These are phyloP conservation scores for Diaporthe citri DNA, from an alignment of 2,329 filamentous ascomycete species.

Conservation along the genomic window DNA sequence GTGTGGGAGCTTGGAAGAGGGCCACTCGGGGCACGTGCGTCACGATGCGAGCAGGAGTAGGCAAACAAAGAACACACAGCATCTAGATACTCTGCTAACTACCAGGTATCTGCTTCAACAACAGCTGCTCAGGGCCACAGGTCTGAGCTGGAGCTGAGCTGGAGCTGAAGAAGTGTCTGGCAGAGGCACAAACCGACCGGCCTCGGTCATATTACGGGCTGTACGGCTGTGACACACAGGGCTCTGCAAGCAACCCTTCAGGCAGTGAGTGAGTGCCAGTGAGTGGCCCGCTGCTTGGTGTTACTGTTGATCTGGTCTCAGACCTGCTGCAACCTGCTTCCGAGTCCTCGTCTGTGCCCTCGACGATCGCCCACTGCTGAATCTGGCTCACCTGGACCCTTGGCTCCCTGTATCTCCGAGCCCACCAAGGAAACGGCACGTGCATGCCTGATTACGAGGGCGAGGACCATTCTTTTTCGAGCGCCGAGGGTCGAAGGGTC, in stretches of 20 bases:
- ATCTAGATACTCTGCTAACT: neutral
- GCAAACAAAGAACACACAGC: neutral
- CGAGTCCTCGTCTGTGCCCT: neutral
- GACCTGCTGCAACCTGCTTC: slow-evolving; percentile 16
- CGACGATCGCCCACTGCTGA: slow-evolving; percentile 6
- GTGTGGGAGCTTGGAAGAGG: neutral
- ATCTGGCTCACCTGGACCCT: neutral
- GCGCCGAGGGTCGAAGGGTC: neutral
- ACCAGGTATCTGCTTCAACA: neutral
- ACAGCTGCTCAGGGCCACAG: neutral
- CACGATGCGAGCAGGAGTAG: neutral
- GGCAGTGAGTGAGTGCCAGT: slow-evolving; percentile 2
- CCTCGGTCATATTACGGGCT: slow-evolving; percentile 6
- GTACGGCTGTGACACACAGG: slow-evolving; percentile 9
- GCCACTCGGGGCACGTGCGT: slow-evolving; percentile 30
- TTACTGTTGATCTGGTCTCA: neutral
- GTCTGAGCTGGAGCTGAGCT: slow-evolving; percentile 1
- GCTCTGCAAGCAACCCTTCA: neutral
- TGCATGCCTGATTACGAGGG: neutral
- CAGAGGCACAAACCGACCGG: neutral
- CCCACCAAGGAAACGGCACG: neutral
- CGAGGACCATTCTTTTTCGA: neutral
- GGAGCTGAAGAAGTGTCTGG: neutral
- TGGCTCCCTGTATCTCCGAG: slow-evolving; percentile 14
- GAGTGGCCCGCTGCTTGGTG: neutral